phyloP scores from a whole-genome alignment of 2,329 filamentous ascomycete genomes.

The Emergomyces orientalis region DNA sequence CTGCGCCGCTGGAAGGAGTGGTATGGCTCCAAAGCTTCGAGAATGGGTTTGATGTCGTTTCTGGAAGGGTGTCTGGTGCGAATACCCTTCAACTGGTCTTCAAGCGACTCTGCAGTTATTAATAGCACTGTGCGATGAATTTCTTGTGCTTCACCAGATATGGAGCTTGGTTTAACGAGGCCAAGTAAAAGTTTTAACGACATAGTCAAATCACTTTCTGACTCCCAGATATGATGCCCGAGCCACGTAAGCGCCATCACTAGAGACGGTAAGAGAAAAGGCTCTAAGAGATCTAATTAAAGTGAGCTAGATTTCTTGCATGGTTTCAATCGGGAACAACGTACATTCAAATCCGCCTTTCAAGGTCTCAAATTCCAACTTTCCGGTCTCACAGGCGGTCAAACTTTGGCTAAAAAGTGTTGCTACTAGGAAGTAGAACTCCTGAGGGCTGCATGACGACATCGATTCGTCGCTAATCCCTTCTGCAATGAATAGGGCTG shows the following conservation, averaged over 20 bases:
- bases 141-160: conserved; percentile 50
- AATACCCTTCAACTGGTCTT: conserved; percentile 44
- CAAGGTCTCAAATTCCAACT: conserved; percentile 48
- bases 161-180: conserved; percentile 48
- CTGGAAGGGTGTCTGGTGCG: conserved; percentile 41
- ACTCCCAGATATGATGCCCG: conserved; percentile 46
- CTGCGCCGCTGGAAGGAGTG: conserved; percentile 43
- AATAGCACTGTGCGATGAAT: conserved; percentile 53
- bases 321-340: conserved; percentile 18
- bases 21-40: conserved; percentile 44
- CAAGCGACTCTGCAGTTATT: conserved; percentile 45
- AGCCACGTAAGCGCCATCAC: conserved; percentile 52
- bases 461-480: conserved; percentile 56
- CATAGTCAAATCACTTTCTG: conserved; percentile 41
- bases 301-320: conserved; percentile 10
- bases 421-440: conserved; percentile 54
- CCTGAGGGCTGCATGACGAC: conserved; percentile 54
- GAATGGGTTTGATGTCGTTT: conserved; percentile 44
- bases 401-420: conserved; percentile 55
- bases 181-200: conserved; percentile 48
- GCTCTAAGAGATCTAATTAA: conserved; percentile 48
- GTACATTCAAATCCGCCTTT: conserved; percentile 55
- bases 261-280: conserved; percentile 54
- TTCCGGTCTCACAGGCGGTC: conserved; percentile 46
- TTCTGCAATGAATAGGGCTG: conserved; percentile 53